Evolutionary conservation across 1,284 basidiomycete species (phyloP).

Genomic region (Fomes fomentarius): DNA sequence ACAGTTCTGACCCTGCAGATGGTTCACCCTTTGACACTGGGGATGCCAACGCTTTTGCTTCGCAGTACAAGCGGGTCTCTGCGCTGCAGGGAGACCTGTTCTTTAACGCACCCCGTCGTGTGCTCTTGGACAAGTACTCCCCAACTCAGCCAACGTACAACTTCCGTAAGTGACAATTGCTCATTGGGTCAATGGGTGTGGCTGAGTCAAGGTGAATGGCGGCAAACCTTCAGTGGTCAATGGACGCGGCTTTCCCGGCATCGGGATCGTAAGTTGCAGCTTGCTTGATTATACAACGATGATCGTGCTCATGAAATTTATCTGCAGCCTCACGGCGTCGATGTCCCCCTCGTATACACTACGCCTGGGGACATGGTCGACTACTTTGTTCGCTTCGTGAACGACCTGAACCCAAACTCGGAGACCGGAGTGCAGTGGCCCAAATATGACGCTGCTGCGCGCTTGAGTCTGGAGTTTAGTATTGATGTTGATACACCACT

Average conservation of each 20-base stretch:
- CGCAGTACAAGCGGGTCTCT: slow-evolving; percentile 53
- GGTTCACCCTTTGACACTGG: slow-evolving; percentile 58
- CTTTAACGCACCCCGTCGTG: slow-evolving; percentile 49
- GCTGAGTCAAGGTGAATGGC: too few species aligned
- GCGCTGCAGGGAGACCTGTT: slow-evolving; percentile 50
- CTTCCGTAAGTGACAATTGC: slow-evolving; percentile 39
- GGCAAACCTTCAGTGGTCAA: too few species aligned
- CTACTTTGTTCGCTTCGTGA: slow-evolving; percentile 27
- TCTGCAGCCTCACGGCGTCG: slow-evolving; percentile 14
- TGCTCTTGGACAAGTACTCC: too few species aligned
- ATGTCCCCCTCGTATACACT: slow-evolving; percentile 22
- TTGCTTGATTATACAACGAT: too few species aligned
- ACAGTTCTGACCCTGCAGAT: slow-evolving; percentile 41
- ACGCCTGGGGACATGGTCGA: slow-evolving; percentile 22
- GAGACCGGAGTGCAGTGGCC: neutral
- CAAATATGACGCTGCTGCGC: too few species aligned
- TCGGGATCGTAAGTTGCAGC: too few species aligned
- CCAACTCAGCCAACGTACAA: slow-evolving; percentile 38
- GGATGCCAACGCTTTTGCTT: slow-evolving; percentile 42
- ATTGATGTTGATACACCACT: too few species aligned
- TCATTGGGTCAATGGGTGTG: too few species aligned
- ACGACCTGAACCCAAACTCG: slow-evolving; percentile 26
- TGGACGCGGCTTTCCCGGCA: too few species aligned
- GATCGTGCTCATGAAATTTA: too few species aligned
- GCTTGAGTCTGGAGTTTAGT: too few species aligned